phyloP scores from a whole-genome alignment of 2,329 filamentous ascomycete species.

The Paecilomyces sp. region DNA sequence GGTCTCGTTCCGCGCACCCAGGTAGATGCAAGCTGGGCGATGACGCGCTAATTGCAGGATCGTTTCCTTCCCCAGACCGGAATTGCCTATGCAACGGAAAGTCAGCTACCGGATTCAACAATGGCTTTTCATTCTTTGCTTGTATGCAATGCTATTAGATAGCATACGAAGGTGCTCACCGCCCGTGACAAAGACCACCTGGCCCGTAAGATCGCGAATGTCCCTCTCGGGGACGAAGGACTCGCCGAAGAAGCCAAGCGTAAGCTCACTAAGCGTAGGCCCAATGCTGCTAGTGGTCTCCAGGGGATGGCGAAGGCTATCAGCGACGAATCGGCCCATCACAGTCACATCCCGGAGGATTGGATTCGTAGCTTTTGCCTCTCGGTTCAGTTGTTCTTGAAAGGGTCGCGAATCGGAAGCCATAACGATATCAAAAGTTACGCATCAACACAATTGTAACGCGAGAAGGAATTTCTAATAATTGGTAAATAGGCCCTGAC shows the following conservation, averaged over 20 bases:
- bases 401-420: neutral
- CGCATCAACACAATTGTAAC: neutral
- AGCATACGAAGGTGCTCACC: slow-evolving; percentile 24
- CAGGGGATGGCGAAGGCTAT: slow-evolving; percentile 20
- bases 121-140: neutral
- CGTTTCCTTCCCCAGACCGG: slow-evolving; percentile 41
- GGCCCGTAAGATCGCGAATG: slow-evolving; percentile 40
- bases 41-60: slow-evolving; percentile 44
- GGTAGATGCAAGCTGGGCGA: slow-evolving; percentile 46
- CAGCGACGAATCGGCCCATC: slow-evolving; percentile 10
- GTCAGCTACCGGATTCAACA: neutral
- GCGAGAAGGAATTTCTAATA: neutral
- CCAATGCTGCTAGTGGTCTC: slow-evolving; percentile 24
- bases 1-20: slow-evolving; percentile 43
- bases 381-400: neutral
- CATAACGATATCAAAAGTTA: neutral
- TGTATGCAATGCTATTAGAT: neutral
- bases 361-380: neutral
- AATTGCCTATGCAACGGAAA: slow-evolving; percentile 29
- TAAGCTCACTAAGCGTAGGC: slow-evolving; percentile 28
- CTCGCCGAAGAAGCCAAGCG: slow-evolving; percentile 23
- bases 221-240: slow-evolving; percentile 39
- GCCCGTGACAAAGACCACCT: slow-evolving; percentile 47
- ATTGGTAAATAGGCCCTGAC: neutral
- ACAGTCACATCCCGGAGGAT: slow-evolving; percentile 3